phyloP scores from a whole-genome alignment of 177 flowering plant genomes.

The Vitis hybrid region DNA sequence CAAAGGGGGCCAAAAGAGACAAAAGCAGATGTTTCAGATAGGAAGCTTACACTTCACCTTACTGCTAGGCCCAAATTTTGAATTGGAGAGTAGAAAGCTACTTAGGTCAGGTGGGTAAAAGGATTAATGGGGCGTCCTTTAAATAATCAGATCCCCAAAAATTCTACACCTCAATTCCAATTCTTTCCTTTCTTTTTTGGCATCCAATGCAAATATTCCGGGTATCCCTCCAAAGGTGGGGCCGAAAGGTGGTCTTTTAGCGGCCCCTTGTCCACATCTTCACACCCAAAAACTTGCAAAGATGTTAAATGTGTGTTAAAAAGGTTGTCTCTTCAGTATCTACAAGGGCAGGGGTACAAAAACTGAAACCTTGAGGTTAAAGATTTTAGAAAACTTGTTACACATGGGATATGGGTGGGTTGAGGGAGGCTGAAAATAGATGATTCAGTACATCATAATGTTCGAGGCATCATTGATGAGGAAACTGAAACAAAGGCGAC shows the following conservation, averaged over 20 bases:
- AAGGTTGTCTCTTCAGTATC: no score
- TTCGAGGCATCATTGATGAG: no score
- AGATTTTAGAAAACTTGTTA: no score
- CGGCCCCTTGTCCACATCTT: not conserved
- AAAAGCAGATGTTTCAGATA: not conserved
- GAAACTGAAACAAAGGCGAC: no score
- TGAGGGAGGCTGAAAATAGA: no score
- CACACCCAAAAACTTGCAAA: not conserved
- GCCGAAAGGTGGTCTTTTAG: constrained; percentile 7
- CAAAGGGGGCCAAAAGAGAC: not conserved
- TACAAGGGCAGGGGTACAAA: no score
- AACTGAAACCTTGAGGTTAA: no score
- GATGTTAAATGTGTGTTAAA: no score
- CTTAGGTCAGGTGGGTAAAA: constrained; percentile 11
- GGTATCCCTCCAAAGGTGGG: constrained; percentile 16
- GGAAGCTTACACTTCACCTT: not conserved
- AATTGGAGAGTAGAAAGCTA: constrained; percentile 12
- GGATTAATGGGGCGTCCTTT: constrained; percentile 13
- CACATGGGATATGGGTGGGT: no score
- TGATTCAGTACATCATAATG: no score
- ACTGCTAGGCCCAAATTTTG: constrained; percentile 5
- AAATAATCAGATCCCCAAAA: constrained; percentile 19
- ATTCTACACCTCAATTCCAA: not conserved
- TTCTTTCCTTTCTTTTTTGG: constrained; percentile 1
- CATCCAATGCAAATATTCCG: constrained; percentile 12